Evolutionary conservation across 345 rosid genomes (phyloP).

Genomic region (Gynandropsis gynandra): DNA sequence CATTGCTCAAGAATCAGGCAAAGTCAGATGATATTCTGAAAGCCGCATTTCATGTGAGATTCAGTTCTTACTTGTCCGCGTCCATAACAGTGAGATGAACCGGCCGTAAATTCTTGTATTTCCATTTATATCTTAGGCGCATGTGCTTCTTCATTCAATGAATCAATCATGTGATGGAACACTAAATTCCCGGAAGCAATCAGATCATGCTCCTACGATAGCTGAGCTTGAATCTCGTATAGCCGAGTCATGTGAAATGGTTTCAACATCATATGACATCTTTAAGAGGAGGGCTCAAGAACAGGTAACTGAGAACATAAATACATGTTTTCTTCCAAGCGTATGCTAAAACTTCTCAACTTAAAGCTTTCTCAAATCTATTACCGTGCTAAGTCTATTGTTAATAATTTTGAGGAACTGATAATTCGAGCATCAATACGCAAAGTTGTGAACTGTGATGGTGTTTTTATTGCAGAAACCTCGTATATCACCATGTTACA

Average conservation of each 20-base stretch:
- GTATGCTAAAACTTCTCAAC: too few relatives aligned
- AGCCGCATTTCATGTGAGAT: slow-evolving; percentile 91
- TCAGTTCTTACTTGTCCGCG: neutral
- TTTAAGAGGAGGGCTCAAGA: slow-evolving; percentile 76
- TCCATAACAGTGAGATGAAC: neutral
- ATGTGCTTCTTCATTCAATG: slow-evolving; percentile 81
- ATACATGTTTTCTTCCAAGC: too few relatives aligned
- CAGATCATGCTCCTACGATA: slow-evolving; percentile 19
- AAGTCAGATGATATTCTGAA: slow-evolving; percentile 83
- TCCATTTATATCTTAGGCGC: slow-evolving; percentile 52
- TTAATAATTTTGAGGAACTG: too few relatives aligned
- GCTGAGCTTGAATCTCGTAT: slow-evolving; percentile 54
- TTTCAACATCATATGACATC: slow-evolving; percentile 51
- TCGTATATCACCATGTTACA: neutral
- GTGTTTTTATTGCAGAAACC: neutral
- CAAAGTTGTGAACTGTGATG: neutral
- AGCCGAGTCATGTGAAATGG: slow-evolving; percentile 83
- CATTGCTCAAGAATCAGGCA: slow-evolving; percentile 84
- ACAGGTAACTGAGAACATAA: slow-evolving; percentile 44
- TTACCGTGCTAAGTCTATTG: too few relatives aligned
- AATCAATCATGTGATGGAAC: slow-evolving; percentile 34
- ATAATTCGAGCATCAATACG: too few relatives aligned
- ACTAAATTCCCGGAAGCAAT: slow-evolving; percentile 27
- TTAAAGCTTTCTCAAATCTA: too few relatives aligned
- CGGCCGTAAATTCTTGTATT: slow-evolving; percentile 11